These are phyloP conservation scores for Austropuccinia psidii DNA, from an alignment of 1,284 basidiomycete genomes.

Conservation along the genomic window DNA sequence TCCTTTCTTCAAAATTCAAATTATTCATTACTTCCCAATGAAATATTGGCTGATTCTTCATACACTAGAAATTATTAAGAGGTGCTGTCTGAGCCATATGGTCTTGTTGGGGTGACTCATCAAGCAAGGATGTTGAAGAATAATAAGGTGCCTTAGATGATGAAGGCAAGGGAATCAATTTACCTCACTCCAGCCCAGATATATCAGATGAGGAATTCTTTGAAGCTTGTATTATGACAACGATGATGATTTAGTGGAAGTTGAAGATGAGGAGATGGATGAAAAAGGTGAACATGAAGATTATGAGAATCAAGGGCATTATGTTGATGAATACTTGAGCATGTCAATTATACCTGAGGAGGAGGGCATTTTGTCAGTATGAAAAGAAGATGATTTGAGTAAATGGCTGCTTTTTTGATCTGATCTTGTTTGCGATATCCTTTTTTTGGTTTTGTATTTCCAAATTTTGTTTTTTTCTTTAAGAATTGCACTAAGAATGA, in stretches of 20 bases:
- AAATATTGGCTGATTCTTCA: background rate
- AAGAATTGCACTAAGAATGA: too few species aligned
- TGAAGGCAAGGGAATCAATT: background rate
- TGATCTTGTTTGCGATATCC: too few species aligned
- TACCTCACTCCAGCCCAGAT: background rate
- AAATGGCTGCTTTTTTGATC: too few species aligned
- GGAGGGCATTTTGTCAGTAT: too few species aligned
- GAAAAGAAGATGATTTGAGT: too few species aligned
- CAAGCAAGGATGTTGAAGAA: background rate
- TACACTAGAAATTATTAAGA: background rate
- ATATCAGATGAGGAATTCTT: background rate
- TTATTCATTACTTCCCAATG: background rate
- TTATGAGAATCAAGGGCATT: too few species aligned
- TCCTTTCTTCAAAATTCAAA: background rate
- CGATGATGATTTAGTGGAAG: background rate
- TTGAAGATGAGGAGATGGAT: background rate
- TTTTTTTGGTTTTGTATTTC: too few species aligned
- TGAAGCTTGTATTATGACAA: background rate
- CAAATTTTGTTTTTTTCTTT: too few species aligned
- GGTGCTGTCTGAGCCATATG: background rate
- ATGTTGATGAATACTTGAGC: too few species aligned
- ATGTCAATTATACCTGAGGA: too few species aligned
- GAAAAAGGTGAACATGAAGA: background rate
- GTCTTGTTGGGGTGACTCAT: background rate
- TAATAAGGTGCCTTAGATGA: too few species aligned